These are phyloP conservation scores for Tetrahymena elliotti DNA, from an alignment of 73 alveolate genomes.

Conservation along the genomic window DNA sequence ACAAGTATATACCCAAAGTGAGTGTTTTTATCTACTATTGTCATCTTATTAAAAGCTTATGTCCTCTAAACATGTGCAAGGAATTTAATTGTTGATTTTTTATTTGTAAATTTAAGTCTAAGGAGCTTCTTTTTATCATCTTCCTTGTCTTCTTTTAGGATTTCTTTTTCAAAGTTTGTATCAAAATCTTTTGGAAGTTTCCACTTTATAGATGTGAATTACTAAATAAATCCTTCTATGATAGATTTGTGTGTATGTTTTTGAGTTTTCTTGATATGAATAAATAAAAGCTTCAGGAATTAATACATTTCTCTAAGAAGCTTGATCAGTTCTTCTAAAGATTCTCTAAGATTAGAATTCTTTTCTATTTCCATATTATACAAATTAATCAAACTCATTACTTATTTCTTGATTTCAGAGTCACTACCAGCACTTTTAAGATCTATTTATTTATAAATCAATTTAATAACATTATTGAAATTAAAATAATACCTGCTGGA, in stretches of 20 bases:
- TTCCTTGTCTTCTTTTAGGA: constrained; percentile 35
- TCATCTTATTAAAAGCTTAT: not conserved
- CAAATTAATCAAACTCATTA: constrained; percentile 19
- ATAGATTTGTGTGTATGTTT: constrained; percentile 20
- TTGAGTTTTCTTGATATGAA: constrained; percentile 25
- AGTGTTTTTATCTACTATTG: not conserved
- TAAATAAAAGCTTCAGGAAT: constrained; percentile 13
- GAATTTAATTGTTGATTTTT: constrained; percentile 24
- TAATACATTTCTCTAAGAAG: constrained; percentile 1
- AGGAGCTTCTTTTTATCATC: constrained; percentile 17
- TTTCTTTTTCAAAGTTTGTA: constrained; percentile 11
- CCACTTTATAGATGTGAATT: constrained; percentile 16
- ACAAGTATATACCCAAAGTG: not conserved
- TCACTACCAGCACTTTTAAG: not conserved
- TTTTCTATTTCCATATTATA: constrained; percentile 23
- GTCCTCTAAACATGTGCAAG: constrained; percentile 7
- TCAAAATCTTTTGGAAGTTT: constrained; percentile 37
- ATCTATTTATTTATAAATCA: not conserved
- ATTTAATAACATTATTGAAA: not conserved
- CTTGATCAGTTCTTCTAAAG: constrained; percentile 20
- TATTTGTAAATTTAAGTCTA: constrained; percentile 5
- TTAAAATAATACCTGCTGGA: not conserved
- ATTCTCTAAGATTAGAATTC: constrained; percentile 1
- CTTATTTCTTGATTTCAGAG: constrained; percentile 13
- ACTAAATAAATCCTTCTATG: constrained; percentile 11